These are phyloP conservation scores for Talaromyces islandicus DNA, from an alignment of 2,329 filamentous ascomycete genomes.

Conservation along the genomic window DNA sequence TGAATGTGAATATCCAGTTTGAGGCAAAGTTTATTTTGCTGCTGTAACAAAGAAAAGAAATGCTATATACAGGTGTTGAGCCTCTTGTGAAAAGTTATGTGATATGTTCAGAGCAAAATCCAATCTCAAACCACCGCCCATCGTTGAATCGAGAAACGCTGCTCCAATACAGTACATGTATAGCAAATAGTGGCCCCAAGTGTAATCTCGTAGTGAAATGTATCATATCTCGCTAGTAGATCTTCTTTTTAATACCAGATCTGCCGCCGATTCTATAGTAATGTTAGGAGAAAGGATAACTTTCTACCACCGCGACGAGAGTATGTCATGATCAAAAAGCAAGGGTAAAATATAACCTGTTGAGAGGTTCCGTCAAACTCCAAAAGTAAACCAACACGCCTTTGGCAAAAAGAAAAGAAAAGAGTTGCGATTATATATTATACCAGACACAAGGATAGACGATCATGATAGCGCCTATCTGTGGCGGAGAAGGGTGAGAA, in stretches of 20 bases:
- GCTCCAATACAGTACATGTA: not conserved
- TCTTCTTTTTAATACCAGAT: not conserved
- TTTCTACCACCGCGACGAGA: not conserved
- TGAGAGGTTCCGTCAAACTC: conserved; percentile 38
- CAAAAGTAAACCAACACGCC: conserved; percentile 18
- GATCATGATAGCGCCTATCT: conserved; percentile 22
- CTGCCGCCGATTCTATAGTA: not conserved
- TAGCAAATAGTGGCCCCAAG: not conserved
- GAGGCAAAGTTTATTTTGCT: conserved; percentile 1
- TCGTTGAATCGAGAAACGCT: not conserved
- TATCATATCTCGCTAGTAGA: not conserved
- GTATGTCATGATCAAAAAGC: not conserved
- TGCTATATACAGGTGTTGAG: not conserved
- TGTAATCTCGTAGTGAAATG: not conserved
- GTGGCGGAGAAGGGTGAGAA: conserved; percentile 71
- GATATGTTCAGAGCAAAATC: not conserved
- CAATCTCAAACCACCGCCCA: not conserved
- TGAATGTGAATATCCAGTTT: not conserved
- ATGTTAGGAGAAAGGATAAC: not conserved
- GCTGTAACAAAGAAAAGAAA: not conserved
- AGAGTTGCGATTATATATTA: not conserved
- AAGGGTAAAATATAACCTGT: conserved; percentile 24
- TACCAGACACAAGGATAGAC: not conserved
- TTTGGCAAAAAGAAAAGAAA: not conserved
- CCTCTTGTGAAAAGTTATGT: not conserved